Percentiles rank a stretch among this genome's conserved stretches.
These are phyloP conservation scores for Dioszegia aurantiaca DNA, from an alignment of 768 basidiomycete genomes.

Conservation along the genomic window DNA sequence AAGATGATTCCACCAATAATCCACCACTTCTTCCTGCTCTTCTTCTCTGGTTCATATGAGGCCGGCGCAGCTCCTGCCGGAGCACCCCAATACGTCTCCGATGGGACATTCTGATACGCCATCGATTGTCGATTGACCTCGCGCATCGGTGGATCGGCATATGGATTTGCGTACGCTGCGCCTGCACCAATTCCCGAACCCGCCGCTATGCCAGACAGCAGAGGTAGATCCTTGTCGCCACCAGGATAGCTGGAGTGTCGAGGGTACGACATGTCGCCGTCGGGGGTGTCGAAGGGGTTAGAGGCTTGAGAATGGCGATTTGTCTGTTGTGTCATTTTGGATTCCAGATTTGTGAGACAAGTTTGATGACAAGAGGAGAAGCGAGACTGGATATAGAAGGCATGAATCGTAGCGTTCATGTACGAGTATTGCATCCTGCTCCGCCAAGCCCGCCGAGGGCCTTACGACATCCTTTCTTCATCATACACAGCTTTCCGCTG, in stretches of 20 bases:
- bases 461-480: constrained; percentile 1
- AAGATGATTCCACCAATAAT: constrained; percentile 58
- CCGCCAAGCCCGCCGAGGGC: background rate
- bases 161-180: constrained; percentile 9
- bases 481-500: background rate
- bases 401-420: background rate
- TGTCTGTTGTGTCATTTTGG: constrained; percentile 14
- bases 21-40: constrained; percentile 24
- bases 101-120: constrained; percentile 37
- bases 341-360: too few species aligned
- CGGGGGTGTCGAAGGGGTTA: constrained; percentile 11
- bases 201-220: constrained; percentile 10
- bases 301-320: constrained; percentile 19
- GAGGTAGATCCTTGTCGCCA: constrained; percentile 4
- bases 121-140: background rate
- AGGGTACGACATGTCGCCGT: constrained; percentile 10
- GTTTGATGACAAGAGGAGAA: too few species aligned
- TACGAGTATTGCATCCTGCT: background rate
- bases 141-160: background rate
- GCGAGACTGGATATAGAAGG: too few species aligned
- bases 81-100: constrained; percentile 30
- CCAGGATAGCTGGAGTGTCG: constrained; percentile 3
- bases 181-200: background rate
- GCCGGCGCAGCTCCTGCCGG: background rate
- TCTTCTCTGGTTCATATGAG: background rate